Conservation (phyloP, 352 stramenopile species). For the Phytophthora quininea region DNA sequence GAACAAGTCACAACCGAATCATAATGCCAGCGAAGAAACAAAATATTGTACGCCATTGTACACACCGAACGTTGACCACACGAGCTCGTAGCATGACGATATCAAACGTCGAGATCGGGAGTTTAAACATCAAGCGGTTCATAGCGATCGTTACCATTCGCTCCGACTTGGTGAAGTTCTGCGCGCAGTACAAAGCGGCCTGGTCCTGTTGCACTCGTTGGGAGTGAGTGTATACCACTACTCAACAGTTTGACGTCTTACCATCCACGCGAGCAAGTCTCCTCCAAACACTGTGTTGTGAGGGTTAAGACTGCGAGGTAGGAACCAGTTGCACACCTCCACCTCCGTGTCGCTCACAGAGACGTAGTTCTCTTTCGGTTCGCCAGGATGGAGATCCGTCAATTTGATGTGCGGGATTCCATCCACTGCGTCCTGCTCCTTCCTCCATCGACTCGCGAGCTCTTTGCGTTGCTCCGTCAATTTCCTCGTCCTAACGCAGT, state of each 20-base stretch:
- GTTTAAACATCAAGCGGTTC: conserved; percentile 78
- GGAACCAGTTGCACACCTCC: conserved; percentile 74
- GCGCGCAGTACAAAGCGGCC: conserved; percentile 68
- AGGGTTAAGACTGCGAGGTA: conserved; percentile 73
- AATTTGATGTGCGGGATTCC: conserved; percentile 39
- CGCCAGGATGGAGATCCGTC: conserved; percentile 35
- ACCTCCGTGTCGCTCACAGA: conserved; percentile 63
- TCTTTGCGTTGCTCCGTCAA: conserved; percentile 44
- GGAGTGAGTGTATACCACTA: conserved; percentile 3
- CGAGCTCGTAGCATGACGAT: conserved; percentile 68
- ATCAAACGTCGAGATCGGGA: conserved; percentile 61
- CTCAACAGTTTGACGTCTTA: conserved; percentile 22
- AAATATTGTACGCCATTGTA: too few relatives aligned
- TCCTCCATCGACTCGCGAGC: conserved; percentile 44
- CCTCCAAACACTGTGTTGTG: conserved; percentile 77
- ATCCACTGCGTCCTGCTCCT: conserved; percentile 55
- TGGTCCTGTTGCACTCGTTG: too few relatives aligned
- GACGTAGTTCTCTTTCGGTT: conserved; percentile 54
- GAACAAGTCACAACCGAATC: conserved; percentile 2
- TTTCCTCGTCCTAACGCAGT: conserved; percentile 55
- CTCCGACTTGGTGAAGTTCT: conserved; percentile 76
- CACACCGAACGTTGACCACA: conserved; percentile 70
- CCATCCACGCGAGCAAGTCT: conserved; percentile 68
- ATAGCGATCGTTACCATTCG: conserved; percentile 81
- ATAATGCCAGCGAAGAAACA: conserved; percentile 9